phyloP scores from a whole-genome alignment of 768 basidiomycete genomes.

The Suillus luteus region DNA sequence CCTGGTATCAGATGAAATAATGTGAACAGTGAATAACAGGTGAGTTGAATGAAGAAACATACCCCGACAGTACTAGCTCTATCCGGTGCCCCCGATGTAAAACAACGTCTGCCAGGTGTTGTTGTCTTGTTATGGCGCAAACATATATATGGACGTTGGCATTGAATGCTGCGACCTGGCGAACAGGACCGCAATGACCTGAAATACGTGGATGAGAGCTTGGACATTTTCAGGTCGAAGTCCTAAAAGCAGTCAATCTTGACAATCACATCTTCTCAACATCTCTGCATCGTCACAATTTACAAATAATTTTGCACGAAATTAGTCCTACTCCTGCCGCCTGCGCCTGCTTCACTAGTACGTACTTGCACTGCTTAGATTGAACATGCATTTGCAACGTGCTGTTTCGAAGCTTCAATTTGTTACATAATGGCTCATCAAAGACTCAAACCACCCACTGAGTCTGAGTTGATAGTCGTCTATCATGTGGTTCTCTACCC shows the following conservation, averaged over 20 bases:
- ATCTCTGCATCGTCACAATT: not conserved
- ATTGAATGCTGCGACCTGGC: not conserved
- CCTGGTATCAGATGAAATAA: slow-evolving; percentile 46
- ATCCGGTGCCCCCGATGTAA: slow-evolving; percentile 32
- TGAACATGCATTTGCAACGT: too few relatives aligned
- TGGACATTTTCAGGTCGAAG: slow-evolving; percentile 5
- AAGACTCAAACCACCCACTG: not conserved
- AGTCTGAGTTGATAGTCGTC: not conserved
- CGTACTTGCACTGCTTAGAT: not conserved
- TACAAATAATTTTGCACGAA: not conserved
- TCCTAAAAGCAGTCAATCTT: not conserved
- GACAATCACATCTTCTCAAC: not conserved
- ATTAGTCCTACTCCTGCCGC: too few relatives aligned
- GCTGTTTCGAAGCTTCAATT: not conserved
- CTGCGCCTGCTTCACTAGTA: too few relatives aligned
- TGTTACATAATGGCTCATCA: not conserved
- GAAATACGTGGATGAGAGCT: not conserved
- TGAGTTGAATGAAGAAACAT: slow-evolving; percentile 7
- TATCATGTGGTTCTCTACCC: not conserved
- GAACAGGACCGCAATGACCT: not conserved
- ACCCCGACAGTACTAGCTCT: slow-evolving; percentile 37
- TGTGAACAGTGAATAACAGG: not conserved
- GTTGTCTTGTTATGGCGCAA: not conserved
- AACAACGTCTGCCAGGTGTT: not conserved
- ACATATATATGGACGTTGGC: not conserved